Base-by-base conservation (phyloP, 2,329 filamentous ascomycete genomes). In the Lachnellula arida region DNA sequence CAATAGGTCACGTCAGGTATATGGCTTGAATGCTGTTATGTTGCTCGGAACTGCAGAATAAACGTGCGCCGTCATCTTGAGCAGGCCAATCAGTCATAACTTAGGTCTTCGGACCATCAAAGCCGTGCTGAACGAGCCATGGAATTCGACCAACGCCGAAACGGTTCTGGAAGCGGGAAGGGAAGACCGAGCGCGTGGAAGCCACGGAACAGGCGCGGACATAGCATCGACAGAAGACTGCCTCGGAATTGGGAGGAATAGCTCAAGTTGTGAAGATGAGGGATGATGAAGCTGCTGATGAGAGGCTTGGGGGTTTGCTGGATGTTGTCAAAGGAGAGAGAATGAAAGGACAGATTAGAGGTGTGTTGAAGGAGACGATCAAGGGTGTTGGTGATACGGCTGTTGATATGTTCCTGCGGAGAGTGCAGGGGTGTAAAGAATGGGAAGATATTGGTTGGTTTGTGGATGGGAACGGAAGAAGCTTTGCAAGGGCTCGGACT, bases 191-290 rank as follows among this genome's bases (percentile, higher is more conserved):
- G 12, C 14, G 46, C 17, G 14, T 49, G 2, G 12, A 49, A 28
- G 32, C 46, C 15, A 49, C 37, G 46, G 46, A 49, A 15, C 25
- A 49, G 34, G 46, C 46, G 17, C 28, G 32, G 32, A 49, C 46
- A 28, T 32, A 49, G 9, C 46, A 49, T 49, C 46, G 46, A 15
- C 46, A 49, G 46, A 49, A 49, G 17, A 39, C 46, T 28, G 46
- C 46, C 34, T 15, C 25, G 28, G 46, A 49, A 35, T 14, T 49
- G 25, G 46, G 25, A 17, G 28, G 15, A n/a, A 12, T 49, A 12
- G 46, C 25, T n/a, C n/a, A 35, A 15, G 28, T 28, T n/a, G 25
- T 49, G 4, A 35, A 9, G 46, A 49, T 12, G 46, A 49, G 25
- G 34, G 34, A 15, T 49, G 46, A 49, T 35, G 32, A 49, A 19